Percentiles rank a stretch among this genome's conserved stretches.
Evolutionary conservation across 2,329 filamentous ascomycete species (phyloP).

Genomic region (Colletotrichum melonis): DNA sequence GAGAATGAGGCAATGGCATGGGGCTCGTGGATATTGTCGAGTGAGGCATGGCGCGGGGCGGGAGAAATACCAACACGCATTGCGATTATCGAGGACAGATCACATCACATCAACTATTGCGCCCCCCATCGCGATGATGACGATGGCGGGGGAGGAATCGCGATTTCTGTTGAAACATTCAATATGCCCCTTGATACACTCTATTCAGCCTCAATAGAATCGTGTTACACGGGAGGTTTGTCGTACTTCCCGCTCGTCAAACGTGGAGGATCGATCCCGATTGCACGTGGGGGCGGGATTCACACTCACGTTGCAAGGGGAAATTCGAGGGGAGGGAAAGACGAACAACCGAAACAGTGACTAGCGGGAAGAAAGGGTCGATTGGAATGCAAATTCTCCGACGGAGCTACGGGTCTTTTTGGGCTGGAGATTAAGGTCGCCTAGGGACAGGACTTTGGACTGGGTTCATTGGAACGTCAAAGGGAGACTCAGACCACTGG

Average conservation of each 20-base stretch:
- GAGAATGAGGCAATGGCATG: neutral
- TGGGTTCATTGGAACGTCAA: constrained; percentile 23
- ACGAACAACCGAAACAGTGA: neutral
- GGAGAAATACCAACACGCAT: too few relatives aligned
- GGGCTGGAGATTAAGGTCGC: constrained; percentile 27
- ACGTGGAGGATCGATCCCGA: neutral
- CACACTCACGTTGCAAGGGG: neutral
- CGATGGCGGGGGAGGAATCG: neutral
- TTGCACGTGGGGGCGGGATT: neutral
- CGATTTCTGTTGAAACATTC: neutral
- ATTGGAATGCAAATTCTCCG: constrained; percentile 19
- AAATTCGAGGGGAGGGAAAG: neutral
- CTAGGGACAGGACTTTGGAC: neutral
- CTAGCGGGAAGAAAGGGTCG: neutral
- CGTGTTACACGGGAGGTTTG: neutral
- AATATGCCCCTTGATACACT: neutral
- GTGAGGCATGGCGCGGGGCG: neutral
- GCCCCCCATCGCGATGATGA: neutral
- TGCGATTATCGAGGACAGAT: too few relatives aligned
- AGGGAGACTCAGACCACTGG: constrained; percentile 29
- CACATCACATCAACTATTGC: too few relatives aligned
- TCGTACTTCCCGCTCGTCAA: neutral
- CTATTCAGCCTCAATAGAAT: neutral
- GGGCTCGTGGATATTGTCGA: neutral
- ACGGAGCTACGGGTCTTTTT: constrained; percentile 15